Conservation (phyloP, 805 yeast genomes). For the Aciculoconidium aculeatum region DNA sequence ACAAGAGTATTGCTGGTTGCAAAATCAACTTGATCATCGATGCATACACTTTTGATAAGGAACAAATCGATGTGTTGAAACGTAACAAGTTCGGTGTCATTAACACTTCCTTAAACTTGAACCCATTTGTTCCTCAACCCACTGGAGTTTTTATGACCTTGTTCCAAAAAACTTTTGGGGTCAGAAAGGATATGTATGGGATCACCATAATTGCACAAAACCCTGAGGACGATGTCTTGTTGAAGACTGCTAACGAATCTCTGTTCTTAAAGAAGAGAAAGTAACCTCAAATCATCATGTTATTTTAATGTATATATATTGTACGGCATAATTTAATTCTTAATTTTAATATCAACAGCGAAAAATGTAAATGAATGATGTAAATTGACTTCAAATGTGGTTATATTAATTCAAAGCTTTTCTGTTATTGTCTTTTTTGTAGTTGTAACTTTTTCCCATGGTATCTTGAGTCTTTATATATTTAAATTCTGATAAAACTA, state of each 20-base stretch:
- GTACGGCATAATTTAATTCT: too few species aligned
- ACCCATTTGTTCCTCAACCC: conserved; percentile 19
- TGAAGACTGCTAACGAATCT: conserved; percentile 10
- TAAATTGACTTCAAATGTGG: too few species aligned
- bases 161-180: conserved; percentile 18
- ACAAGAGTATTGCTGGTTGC: conserved; percentile 21
- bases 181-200: conserved; percentile 25
- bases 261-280: conserved; percentile 15
- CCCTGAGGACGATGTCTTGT: conserved; percentile 14
- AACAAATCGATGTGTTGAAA: conserved; percentile 30
- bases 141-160: conserved; percentile 1
- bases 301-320: not conserved
- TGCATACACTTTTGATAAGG: conserved; percentile 47
- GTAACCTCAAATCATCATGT: conserved; percentile 2
- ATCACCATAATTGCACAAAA: conserved; percentile 17
- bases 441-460: too few species aligned
- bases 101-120: conserved; percentile 18
- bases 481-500: too few species aligned
- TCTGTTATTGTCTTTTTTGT: too few species aligned
- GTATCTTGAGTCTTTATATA: too few species aligned
- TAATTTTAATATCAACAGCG: too few species aligned
- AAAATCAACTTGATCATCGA: conserved; percentile 40
- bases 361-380: too few species aligned
- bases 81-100: conserved; percentile 40
- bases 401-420: too few species aligned